Base-by-base conservation (phyloP, 192 early-diverging fungal species). In the Umbelopsis sp. region DNA sequence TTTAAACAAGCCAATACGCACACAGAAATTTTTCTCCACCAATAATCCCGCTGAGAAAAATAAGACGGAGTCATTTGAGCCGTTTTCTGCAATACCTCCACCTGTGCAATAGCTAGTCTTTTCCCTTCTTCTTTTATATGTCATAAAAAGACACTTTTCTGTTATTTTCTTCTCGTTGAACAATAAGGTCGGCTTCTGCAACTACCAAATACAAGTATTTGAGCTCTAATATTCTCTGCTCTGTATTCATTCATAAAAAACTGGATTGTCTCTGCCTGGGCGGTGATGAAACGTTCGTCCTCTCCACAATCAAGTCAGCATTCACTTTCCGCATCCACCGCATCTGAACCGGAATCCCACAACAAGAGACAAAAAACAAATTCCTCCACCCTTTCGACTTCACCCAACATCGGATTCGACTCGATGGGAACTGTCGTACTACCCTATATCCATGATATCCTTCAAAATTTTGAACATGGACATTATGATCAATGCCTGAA, bases 231-330 rank as follows among this genome's bases (percentile, higher is more conserved):
- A 27, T 4, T 49, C 15, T 15, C 21, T 67, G 66, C 44, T 67
- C 25, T 68, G 49, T 49, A 37, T 67, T 73, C 65, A 35, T 53
- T 73, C 45, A 70, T 58, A 25, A 46, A 30, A 30, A 30, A 12
- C 49, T 71, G 51, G 66, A 22, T 73, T 45, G 51, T 55, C 45
- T 46, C 52, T 47, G 33, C 71, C 64, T 47, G 65, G 51, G 71
- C 37, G 64, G 72, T 74, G 49, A 74, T 74, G 72, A 74, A 74
- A 74, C 72, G 72, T 46, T 51, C 66, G 22, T 68, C 72, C 35
- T 67, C 65, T 55, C 55, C 55, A 61, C 55, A 61, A 35, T 61
- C 48, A 49, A 49, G 48, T 49, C 48, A 49, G 15, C 20, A 25
- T 22, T 61, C 55, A 61, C 33, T 25, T 61, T 61, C 55, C 16